Percentiles rank a stretch among this genome's conserved stretches.
These are phyloP conservation scores for Vicia villosa DNA, from an alignment of 306 rosid genomes.

Conservation along the genomic window DNA sequence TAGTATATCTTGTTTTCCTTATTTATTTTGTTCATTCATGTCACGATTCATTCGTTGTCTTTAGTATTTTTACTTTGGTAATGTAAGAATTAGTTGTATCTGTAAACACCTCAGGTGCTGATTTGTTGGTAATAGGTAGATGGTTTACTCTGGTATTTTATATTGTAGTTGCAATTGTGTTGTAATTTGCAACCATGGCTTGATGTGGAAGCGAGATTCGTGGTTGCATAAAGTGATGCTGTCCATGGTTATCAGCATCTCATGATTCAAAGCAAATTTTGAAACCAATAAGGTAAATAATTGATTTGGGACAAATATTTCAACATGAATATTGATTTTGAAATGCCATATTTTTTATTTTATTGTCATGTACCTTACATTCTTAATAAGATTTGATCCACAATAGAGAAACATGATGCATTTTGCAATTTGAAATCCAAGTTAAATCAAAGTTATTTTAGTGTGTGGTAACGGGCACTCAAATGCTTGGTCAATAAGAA, in stretches of 20 bases:
- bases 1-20: conserved; percentile 34
- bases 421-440: not conserved
- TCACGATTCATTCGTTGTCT: no score
- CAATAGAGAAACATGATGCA: not conserved
- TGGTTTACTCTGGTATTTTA: not conserved
- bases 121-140: conserved; percentile 22
- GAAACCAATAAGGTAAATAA: not conserved
- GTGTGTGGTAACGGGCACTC: not conserved
- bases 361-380: not conserved
- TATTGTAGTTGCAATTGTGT: not conserved
- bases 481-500: not conserved
- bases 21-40: conserved; percentile 24
- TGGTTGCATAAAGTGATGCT: not conserved
- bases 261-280: not conserved
- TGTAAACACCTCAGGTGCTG: conserved; percentile 5
- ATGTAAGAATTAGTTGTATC: not conserved
- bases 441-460: not conserved
- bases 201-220: not conserved
- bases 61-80: conserved; percentile 27
- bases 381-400: not conserved
- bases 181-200: not conserved
- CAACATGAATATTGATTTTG: not conserved
- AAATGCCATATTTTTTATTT: not conserved
- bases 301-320: not conserved
- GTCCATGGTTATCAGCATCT: not conserved